Evolutionary conservation across 345 rosid species (phyloP).

Genomic region (Boechera stricta): DNA sequence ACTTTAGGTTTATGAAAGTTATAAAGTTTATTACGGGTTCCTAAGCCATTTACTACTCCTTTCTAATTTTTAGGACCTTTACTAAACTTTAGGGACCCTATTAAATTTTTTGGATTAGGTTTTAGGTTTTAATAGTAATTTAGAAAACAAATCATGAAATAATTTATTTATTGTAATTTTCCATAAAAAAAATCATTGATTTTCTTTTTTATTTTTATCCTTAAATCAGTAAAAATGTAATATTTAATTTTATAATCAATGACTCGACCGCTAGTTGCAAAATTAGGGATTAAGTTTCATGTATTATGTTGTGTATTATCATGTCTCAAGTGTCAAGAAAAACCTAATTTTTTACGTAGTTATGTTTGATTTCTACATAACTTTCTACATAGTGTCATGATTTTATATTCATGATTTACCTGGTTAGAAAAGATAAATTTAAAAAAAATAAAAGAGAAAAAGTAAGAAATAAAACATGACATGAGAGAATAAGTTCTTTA

Average conservation of each 20-base stretch:
- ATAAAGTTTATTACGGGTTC: no score
- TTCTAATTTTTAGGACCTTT: no score
- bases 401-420: background rate
- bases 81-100: background rate
- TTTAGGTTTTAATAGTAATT: no score
- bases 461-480: background rate
- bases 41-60: no score
- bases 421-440: background rate
- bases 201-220: no score
- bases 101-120: no score
- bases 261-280: background rate
- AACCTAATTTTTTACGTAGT: no score
- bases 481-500: constrained; percentile 35
- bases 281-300: background rate
- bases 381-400: background rate
- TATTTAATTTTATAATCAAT: no score
- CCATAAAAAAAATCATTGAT: no score
- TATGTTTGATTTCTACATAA: background rate
- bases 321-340: background rate
- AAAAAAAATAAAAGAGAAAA: background rate
- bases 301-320: background rate
- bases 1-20: background rate
- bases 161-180: no score
- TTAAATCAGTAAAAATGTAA: no score
- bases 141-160: no score